Conservation (phyloP, 2,329 filamentous ascomycete genomes). For the Penicillium sp. region DNA sequence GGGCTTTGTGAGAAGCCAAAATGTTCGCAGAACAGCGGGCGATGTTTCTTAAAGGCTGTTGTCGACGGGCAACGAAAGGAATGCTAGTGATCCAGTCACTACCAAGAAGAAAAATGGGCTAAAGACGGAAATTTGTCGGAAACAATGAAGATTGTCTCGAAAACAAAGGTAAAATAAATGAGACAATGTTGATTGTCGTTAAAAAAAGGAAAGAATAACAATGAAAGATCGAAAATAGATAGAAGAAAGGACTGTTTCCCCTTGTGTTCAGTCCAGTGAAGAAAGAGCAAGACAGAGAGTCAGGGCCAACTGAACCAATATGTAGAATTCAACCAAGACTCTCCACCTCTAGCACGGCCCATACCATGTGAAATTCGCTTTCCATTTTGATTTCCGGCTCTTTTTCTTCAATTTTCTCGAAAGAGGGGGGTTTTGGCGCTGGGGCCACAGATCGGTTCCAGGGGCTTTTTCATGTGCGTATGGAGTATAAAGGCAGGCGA, state of each 20-base stretch:
- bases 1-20: constrained; percentile 9
- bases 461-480: not conserved
- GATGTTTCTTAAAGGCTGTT: constrained; percentile 14
- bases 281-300: constrained; percentile 5
- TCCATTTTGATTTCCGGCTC: not conserved
- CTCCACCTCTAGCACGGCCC: constrained; percentile 6
- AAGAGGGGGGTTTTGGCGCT: constrained; percentile 10
- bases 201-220: not conserved
- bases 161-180: constrained; percentile 6
- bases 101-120: constrained; percentile 12
- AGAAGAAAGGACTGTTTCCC: constrained; percentile 14
- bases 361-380: not conserved
- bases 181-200: constrained; percentile 3
- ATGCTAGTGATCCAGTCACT: constrained; percentile 32
- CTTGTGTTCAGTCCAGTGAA: constrained; percentile 3
- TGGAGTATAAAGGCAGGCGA: not conserved
- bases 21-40: constrained; percentile 7
- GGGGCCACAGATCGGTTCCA: constrained; percentile 1
- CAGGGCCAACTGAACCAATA: constrained; percentile 1
- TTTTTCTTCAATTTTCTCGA: not conserved
- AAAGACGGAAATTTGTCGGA: constrained; percentile 15
- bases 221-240: constrained; percentile 2
- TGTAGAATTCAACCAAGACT: constrained; percentile 18
- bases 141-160: constrained; percentile 17
- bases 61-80: constrained; percentile 31